Base-by-base conservation (phyloP, 768 basidiomycete species). In the Candolleomyces eurysporus region DNA sequence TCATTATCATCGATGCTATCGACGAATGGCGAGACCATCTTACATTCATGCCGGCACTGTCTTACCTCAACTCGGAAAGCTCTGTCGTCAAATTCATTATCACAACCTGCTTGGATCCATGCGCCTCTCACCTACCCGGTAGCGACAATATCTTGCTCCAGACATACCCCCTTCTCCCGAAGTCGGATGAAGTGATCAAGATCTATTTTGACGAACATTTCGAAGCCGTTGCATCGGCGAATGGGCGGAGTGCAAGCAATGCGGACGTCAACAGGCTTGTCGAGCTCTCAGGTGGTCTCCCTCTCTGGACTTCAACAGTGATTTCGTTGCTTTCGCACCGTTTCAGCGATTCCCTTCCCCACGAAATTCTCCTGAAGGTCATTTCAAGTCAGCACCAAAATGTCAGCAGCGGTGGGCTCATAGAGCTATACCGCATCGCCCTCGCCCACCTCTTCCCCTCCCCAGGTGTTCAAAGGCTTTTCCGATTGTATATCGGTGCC, bases 1-100 rank as follows among this genome's bases (percentile, higher is more conserved):
- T 55, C n/a, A 54, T 63, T 30, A 26, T 63, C 19, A n/a, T 63
- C 14, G 62, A 63, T 46, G 62, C 50, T 26, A 26, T 26, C 26
- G 26, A 26, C 26, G 26, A 26, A 26, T 26, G 26, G 26, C 26
- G 26, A 26, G 26, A 26, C 26, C 26, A 26, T 26, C 26, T 26
- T 26, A 4, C 31, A 17, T 58, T 63, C 26, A 50, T 63, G 17
- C 11, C 42, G 17, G 62, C 46, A 11, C 57, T 63, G 9, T 14
- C 22, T 4, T 36, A 54, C 32, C 17, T 63, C n/a, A 19, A 36
- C n/a, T 39, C 40, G 2, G n/a, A 10, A 9, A 51, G 58, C 7
- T 30, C 58, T 5, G 7, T 36, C 13, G n/a, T 63, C 8, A 63
- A 59, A 63, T 48, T 63, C 45, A 26, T 63, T 52, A 26, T 63